Conservation (phyloP, 495 filamentous ascomycete genomes). For the Aspergillus sparsus region DNA sequence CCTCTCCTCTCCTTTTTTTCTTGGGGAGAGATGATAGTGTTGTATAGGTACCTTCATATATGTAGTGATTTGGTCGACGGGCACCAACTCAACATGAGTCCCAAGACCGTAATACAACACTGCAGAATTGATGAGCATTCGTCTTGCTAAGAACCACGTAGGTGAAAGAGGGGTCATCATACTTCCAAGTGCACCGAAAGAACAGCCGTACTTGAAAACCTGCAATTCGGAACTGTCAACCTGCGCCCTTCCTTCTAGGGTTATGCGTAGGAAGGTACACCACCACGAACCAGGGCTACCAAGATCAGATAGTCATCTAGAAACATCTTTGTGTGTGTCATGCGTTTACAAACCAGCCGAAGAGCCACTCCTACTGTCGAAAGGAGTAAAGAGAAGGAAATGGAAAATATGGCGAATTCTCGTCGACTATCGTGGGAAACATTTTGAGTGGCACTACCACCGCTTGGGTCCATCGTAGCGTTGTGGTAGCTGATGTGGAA, state of each 20-base stretch:
- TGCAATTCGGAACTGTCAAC: background rate
- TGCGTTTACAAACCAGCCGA: background rate
- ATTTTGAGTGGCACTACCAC: too few relatives aligned
- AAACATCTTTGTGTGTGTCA: background rate
- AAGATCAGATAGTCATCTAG: background rate
- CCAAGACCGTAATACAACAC: background rate
- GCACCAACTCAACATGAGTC: background rate
- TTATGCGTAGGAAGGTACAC: background rate
- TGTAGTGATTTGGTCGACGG: background rate
- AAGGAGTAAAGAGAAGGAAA: background rate
- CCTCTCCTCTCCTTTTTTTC: too few relatives aligned
- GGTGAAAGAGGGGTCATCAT: background rate
- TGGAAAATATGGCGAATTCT: background rate
- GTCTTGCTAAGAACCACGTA: background rate
- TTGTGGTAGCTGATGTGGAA: too few relatives aligned
- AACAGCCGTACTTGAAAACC: conserved; percentile 1
- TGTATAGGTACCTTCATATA: background rate
- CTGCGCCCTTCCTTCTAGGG: background rate
- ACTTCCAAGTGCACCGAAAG: background rate
- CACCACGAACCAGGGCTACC: background rate
- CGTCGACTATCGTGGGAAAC: background rate
- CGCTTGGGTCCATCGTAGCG: too few relatives aligned
- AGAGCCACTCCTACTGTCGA: background rate
- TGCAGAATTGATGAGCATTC: background rate
- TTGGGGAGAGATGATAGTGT: too few relatives aligned